Conservation (phyloP, 495 filamentous ascomycete genomes). For the Tuber brumale region DNA sequence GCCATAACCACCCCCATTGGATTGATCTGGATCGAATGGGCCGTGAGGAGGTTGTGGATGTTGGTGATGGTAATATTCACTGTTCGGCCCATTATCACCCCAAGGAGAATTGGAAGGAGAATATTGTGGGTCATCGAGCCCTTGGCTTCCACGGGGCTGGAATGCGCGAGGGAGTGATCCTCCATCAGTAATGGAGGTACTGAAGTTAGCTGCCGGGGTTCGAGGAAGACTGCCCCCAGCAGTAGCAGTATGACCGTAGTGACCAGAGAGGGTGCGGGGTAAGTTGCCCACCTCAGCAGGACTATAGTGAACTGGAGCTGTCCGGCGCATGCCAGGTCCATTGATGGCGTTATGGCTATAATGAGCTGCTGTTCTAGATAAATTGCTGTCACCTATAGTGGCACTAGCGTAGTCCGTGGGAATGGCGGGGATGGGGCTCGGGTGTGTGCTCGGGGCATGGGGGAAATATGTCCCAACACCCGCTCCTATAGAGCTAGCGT, state of each 20-base stretch:
- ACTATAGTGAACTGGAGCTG: not conserved
- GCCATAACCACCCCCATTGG: slow-evolving; percentile 4
- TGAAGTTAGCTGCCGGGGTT: not conserved
- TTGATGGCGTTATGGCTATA: not conserved
- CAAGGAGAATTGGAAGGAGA: slow-evolving; percentile 1
- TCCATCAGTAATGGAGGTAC: not conserved
- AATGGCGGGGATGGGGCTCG: not conserved
- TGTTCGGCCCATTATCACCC: not conserved
- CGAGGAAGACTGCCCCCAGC: not conserved
- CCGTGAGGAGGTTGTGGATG: not conserved
- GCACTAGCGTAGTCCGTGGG: not conserved
- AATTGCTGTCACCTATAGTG: not conserved
- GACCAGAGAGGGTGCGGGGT: not conserved
- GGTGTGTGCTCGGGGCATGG: not conserved
- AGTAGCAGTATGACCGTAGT: slow-evolving; percentile 1
- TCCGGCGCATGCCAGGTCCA: not conserved
- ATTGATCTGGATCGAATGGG: not conserved
- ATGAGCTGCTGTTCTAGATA: not conserved
- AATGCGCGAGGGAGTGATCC: not conserved
- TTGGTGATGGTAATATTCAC: slow-evolving; percentile 1
- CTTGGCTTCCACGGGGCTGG: slow-evolving; percentile 1
- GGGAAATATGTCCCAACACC: not conserved
- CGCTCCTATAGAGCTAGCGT: not conserved
- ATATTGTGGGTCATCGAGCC: not conserved
- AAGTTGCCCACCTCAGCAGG: not conserved